Percentiles rank a stretch among this genome's conserved stretches.
phyloP scores from a whole-genome alignment of 345 rosid species.

The Citrus hindsii region DNA sequence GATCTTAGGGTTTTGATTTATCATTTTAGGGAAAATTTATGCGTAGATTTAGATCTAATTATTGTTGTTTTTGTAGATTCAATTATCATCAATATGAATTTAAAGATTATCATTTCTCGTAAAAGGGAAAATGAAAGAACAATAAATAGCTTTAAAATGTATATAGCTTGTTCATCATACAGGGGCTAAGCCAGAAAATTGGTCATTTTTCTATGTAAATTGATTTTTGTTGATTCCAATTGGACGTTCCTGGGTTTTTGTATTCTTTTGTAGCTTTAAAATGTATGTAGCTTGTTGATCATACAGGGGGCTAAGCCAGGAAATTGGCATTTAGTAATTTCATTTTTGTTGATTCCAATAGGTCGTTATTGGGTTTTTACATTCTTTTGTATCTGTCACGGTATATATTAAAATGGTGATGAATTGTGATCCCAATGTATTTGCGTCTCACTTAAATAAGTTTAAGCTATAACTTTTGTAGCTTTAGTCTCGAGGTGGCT shows the following conservation, averaged over 20 bases:
- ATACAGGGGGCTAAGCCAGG: background rate
- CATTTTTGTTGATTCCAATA: background rate
- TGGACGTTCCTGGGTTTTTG: background rate
- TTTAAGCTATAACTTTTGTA: background rate
- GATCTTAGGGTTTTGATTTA: background rate
- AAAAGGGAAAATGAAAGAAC: background rate
- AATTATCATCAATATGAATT: background rate
- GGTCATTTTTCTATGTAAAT: background rate
- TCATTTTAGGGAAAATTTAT: background rate
- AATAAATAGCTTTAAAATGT: background rate
- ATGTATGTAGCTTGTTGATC: background rate
- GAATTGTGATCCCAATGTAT: background rate
- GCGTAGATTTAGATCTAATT: background rate
- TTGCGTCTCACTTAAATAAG: background rate
- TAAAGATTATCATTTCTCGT: background rate
- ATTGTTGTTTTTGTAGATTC: background rate
- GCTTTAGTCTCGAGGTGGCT: background rate
- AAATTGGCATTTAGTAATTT: background rate
- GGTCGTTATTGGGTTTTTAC: background rate
- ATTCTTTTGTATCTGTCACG: background rate
- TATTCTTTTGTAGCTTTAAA: background rate
- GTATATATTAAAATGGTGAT: background rate
- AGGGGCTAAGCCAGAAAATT: background rate
- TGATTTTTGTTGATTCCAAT: background rate
- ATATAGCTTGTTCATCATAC: background rate